Conservation (phyloP, 331 rosid genomes). For the Quercus tomentella region DNA sequence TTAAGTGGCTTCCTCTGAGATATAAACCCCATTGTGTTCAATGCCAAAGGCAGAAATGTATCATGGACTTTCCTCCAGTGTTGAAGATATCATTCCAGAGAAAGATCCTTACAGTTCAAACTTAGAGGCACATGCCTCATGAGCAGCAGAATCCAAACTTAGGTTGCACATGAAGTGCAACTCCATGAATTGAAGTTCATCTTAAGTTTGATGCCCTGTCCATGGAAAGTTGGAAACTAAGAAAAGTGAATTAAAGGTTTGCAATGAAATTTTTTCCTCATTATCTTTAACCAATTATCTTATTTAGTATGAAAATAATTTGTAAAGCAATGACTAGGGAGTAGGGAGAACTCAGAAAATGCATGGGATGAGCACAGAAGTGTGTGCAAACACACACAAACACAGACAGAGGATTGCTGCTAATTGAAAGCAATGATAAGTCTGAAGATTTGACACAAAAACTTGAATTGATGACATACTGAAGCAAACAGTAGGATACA, state of each 20-base stretch:
- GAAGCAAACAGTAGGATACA: constrained; percentile 57
- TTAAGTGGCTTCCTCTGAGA: not conserved
- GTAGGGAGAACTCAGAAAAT: not conserved
- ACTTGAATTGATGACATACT: constrained; percentile 15
- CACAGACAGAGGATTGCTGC: not conserved
- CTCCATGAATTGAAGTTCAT: not conserved
- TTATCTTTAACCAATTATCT: not conserved
- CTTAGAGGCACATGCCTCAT: not conserved
- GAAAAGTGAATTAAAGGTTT: not conserved
- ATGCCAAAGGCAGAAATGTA: not conserved
- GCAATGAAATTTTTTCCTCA: not conserved
- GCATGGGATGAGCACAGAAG: not conserved
- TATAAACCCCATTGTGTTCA: not conserved
- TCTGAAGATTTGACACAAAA: constrained; percentile 9
- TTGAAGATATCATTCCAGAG: not conserved
- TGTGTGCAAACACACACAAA: not conserved
- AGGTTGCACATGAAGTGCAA: not conserved
- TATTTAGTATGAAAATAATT: not conserved
- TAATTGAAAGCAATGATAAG: not conserved
- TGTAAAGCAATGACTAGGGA: not conserved
- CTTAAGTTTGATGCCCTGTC: not conserved
- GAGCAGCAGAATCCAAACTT: not conserved
- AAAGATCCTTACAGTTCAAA: not conserved
- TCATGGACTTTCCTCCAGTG: not conserved
- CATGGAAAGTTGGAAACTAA: not conserved